Evolutionary conservation across 139 green algal species (phyloP).

Genomic region (Coelastrella sp.): DNA sequence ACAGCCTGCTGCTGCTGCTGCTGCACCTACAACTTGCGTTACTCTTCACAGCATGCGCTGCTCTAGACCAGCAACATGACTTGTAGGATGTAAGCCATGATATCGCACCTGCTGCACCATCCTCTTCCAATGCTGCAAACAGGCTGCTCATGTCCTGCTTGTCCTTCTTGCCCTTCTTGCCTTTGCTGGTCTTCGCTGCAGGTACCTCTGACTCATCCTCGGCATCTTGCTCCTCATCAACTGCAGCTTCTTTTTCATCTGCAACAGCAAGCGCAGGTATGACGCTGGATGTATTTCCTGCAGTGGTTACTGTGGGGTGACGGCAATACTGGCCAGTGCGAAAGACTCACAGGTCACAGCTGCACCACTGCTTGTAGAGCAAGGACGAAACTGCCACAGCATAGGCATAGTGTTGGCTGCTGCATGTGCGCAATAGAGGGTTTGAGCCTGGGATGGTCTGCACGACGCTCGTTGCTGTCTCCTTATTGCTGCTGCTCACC

Average conservation of each 20-base stretch:
- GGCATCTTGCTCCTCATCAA: conserved; percentile 1
- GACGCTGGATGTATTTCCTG: too few relatives aligned
- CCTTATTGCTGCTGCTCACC: conserved; percentile 21
- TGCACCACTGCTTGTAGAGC: too few relatives aligned
- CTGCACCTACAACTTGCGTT: conserved; percentile 42
- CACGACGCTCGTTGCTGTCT: neutral
- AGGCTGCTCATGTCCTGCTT: conserved; percentile 50
- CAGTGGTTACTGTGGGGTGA: too few relatives aligned
- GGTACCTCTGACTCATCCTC: conserved; percentile 15
- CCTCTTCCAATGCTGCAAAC: conserved; percentile 52
- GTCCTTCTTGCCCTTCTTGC: conserved; percentile 55
- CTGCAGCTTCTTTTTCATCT: conserved; percentile 9
- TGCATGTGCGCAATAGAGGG: neutral
- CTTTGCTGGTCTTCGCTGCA: conserved; percentile 66
- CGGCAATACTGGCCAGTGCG: too few relatives aligned
- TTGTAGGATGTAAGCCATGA: neutral
- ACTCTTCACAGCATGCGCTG: conserved; percentile 17
- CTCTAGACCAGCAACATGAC: neutral
- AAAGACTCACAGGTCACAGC: too few relatives aligned
- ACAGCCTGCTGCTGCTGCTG: conserved; percentile 37
- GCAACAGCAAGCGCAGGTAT: neutral
- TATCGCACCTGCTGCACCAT: conserved; percentile 10
- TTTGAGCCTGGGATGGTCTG: neutral
- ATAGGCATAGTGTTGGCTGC: too few relatives aligned
- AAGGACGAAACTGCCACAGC: too few relatives aligned